phyloP scores from a whole-genome alignment of 2,329 filamentous ascomycete species.

The Neodidymelliopsis sp. region DNA sequence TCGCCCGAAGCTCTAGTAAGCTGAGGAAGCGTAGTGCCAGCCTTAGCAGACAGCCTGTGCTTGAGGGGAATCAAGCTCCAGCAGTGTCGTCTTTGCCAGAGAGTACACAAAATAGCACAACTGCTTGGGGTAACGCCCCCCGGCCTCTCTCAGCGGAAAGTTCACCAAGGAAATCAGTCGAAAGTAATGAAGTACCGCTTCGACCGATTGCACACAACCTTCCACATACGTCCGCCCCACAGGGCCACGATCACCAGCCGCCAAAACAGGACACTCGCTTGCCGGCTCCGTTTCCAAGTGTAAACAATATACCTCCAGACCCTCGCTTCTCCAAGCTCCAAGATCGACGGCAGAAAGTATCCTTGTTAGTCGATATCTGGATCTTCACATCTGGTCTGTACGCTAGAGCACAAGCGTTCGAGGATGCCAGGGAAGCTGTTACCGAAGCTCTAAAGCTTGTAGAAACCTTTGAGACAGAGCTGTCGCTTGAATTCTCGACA shows the following conservation, averaged over 20 bases:
- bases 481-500: slow-evolving; percentile 68
- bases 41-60: slow-evolving; percentile 36
- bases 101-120: slow-evolving; percentile 25
- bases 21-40: slow-evolving; percentile 52
- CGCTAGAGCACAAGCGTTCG: slow-evolving; percentile 77
- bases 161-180: slow-evolving; percentile 36
- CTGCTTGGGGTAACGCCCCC: slow-evolving; percentile 22
- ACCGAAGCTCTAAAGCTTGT: slow-evolving; percentile 83
- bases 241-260: slow-evolving; percentile 51
- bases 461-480: slow-evolving; percentile 72
- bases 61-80: slow-evolving; percentile 27
- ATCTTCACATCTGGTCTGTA: slow-evolving; percentile 90
- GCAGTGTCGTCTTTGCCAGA: slow-evolving; percentile 38
- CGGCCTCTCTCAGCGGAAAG: slow-evolving; percentile 32
- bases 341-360: slow-evolving; percentile 63
- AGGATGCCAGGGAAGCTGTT: slow-evolving; percentile 81
- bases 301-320: slow-evolving; percentile 46
- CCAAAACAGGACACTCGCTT: slow-evolving; percentile 54
- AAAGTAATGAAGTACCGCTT: slow-evolving; percentile 47
- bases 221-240: slow-evolving; percentile 46
- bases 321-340: slow-evolving; percentile 60
- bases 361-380: slow-evolving; percentile 80
- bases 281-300: slow-evolving; percentile 50
- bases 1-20: slow-evolving; percentile 49
- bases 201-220: slow-evolving; percentile 52